Evolutionary conservation across 495 filamentous ascomycete species (phyloP), one percentile per base, ranked within the genome.

Genomic region (Massariosphaeria phaeospora): DNA sequence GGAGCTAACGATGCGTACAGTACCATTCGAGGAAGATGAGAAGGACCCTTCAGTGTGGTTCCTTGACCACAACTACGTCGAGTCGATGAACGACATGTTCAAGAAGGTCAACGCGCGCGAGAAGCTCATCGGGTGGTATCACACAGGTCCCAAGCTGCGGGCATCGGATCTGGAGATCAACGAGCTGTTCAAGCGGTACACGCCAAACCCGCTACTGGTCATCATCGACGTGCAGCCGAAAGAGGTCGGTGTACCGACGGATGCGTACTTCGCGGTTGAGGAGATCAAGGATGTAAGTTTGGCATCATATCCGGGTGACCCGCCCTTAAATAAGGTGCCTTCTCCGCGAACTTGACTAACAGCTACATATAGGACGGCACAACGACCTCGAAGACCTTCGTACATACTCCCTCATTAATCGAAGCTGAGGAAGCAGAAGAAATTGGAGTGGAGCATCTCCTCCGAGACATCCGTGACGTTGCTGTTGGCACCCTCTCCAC

Each of bases 31-130:
- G 72, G 93, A 98, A 76, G 93, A 98, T 70, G 91, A 95, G 61
- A 95, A 94, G 70, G 91, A 97, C 70, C 91, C 93, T 7, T 93
- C 91, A 18, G 93, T 98, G 60, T 98, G 93, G 93, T 98, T 98
- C 70, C 76, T 98, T 48, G 93, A 98, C 64, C 93, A 98, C 80
- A 97, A 98, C 78, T 98, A 96, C 67, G 86, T 98, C 70, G 94
- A 98, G 73, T 88, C 85, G 59, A 98, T 98, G 93, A 93, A 91
- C 78, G 93, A 98, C 73, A 98, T 98, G 93, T 98, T 98, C 79
- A 98, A 98, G 80, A 97, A 97, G 74, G 90, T 98, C 76, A 98
- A 98, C 77, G 93, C 93, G 52, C 78, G 89, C 48, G 93, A 98
- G 75, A 98, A 98, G 83, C 79, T 98, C 67, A 91, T 98, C 76